phyloP scores from a whole-genome alignment of 2,329 filamentous ascomycete genomes.

The Aspergillus puulaauensis region DNA sequence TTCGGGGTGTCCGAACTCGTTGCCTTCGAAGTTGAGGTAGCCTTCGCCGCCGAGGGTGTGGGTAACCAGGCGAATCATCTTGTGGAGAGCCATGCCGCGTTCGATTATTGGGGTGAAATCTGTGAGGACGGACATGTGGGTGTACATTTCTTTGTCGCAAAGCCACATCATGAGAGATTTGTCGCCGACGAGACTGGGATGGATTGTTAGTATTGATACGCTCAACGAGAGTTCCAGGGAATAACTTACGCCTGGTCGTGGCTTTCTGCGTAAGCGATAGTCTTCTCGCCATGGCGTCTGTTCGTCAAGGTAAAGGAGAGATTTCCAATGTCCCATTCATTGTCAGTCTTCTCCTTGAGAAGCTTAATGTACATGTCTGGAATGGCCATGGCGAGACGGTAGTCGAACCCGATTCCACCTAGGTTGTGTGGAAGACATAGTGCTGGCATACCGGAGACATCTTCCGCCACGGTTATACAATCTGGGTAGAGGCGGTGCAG shows the following conservation, averaged over 20 bases:
- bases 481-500: slow-evolving; percentile 86
- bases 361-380: slow-evolving; percentile 99
- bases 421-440: slow-evolving; percentile 81
- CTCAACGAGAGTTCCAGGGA: background rate
- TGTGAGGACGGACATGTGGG: slow-evolving; percentile 86
- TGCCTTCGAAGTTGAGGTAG: slow-evolving; percentile 97
- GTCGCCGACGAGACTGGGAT: slow-evolving; percentile 79
- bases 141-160: slow-evolving; percentile 95
- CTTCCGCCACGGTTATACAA: slow-evolving; percentile 88
- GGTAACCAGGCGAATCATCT: slow-evolving; percentile 94
- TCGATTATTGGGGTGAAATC: slow-evolving; percentile 87
- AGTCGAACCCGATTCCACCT: slow-evolving; percentile 94
- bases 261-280: slow-evolving; percentile 94
- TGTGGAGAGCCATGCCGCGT: slow-evolving; percentile 88
- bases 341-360: slow-evolving; percentile 86
- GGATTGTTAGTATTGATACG: background rate
- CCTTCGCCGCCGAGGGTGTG: slow-evolving; percentile 91
- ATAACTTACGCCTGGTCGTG: slow-evolving; percentile 89
- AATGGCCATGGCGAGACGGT: slow-evolving; percentile 94
- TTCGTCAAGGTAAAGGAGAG: slow-evolving; percentile 89
- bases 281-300: slow-evolving; percentile 92
- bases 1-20: slow-evolving; percentile 97
- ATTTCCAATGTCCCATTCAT: slow-evolving; percentile 85
- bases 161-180: slow-evolving; percentile 98
- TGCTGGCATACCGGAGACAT: slow-evolving; percentile 98